phyloP scores from a whole-genome alignment of 352 stramenopile genomes.

The Phytophthora sojae region DNA sequence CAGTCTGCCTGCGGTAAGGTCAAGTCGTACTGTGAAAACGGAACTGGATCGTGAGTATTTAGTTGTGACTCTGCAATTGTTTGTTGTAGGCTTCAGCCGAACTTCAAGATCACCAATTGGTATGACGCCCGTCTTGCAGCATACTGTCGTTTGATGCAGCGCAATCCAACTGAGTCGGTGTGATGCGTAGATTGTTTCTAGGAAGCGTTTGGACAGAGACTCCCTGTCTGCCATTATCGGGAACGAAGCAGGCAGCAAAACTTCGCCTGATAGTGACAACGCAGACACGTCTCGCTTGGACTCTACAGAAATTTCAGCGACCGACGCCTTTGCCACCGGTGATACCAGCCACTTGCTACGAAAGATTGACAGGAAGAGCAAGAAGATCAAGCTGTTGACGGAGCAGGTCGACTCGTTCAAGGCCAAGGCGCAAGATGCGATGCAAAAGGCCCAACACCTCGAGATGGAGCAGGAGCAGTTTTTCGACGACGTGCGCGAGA shows the following conservation, averaged over 20 bases:
- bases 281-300: neutral
- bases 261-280: neutral
- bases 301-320: neutral
- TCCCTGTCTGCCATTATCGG: slow-evolving; percentile 12
- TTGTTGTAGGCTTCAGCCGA: slow-evolving; percentile 9
- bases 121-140: neutral
- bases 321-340: neutral
- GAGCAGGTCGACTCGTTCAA: slow-evolving; percentile 52
- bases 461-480: slow-evolving; percentile 90
- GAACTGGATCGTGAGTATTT: neutral
- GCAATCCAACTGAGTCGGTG: neutral
- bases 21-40: too few species aligned
- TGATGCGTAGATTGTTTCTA: slow-evolving; percentile 24
- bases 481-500: slow-evolving; percentile 74
- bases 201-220: slow-evolving; percentile 22
- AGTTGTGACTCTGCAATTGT: neutral
- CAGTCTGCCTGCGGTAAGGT: slow-evolving; percentile 36
- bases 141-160: neutral
- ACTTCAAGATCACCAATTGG: slow-evolving; percentile 39
- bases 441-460: slow-evolving; percentile 74
- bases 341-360: slow-evolving; percentile 24
- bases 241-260: neutral
- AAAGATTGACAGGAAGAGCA: slow-evolving; percentile 50
- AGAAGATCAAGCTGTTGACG: slow-evolving; percentile 59
- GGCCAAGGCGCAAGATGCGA: slow-evolving; percentile 48